These are phyloP conservation scores for Hypoxylon rubiginosum DNA, from an alignment of 2,329 filamentous ascomycete genomes.

Conservation along the genomic window DNA sequence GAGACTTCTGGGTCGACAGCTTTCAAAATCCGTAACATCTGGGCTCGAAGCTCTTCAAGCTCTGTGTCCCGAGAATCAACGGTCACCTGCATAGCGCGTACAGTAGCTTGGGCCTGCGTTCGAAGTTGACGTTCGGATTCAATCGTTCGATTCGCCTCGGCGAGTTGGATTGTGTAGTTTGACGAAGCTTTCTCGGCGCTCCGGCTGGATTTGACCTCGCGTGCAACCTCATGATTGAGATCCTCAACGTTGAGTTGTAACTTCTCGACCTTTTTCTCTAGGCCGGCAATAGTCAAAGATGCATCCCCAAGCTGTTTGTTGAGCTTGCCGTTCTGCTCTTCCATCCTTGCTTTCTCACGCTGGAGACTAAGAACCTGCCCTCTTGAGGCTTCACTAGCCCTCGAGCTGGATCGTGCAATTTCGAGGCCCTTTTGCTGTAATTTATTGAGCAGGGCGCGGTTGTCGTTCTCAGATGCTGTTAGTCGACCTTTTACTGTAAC, in stretches of 20 bases:
- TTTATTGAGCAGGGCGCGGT: slow-evolving; percentile 94
- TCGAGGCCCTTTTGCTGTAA: slow-evolving; percentile 97
- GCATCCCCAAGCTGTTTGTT: slow-evolving; percentile 88
- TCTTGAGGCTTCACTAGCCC: slow-evolving; percentile 85
- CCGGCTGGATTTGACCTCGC: slow-evolving; percentile 89
- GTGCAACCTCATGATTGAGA: slow-evolving; percentile 89
- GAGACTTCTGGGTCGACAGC: slow-evolving; percentile 84
- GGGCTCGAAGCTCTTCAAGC: slow-evolving; percentile 81
- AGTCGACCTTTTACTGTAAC: slow-evolving; percentile 91
- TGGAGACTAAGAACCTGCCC: slow-evolving; percentile 82
- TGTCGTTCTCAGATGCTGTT: slow-evolving; percentile 94
- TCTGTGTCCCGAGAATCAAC: slow-evolving; percentile 86
- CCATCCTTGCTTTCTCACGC: slow-evolving; percentile 83
- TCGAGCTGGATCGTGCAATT: slow-evolving; percentile 89
- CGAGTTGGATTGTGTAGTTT: slow-evolving; percentile 82
- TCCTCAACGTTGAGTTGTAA: slow-evolving; percentile 90
- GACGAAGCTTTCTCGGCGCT: slow-evolving; percentile 92
- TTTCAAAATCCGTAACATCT: slow-evolving; percentile 85
- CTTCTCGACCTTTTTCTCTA: slow-evolving; percentile 97
- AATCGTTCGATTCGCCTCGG: slow-evolving; percentile 88
- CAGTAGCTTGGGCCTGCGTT: slow-evolving; percentile 86
- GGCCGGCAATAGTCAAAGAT: slow-evolving; percentile 82
- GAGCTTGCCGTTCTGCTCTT: slow-evolving; percentile 85
- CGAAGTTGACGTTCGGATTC: slow-evolving; percentile 92
- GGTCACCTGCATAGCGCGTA: slow-evolving; percentile 82